A percentile compares a stretch with the other conserved stretches of the same genome.
Evolutionary conservation across 2,329 filamentous ascomycete species (phyloP).

Genomic region (Diaporthe sp.): DNA sequence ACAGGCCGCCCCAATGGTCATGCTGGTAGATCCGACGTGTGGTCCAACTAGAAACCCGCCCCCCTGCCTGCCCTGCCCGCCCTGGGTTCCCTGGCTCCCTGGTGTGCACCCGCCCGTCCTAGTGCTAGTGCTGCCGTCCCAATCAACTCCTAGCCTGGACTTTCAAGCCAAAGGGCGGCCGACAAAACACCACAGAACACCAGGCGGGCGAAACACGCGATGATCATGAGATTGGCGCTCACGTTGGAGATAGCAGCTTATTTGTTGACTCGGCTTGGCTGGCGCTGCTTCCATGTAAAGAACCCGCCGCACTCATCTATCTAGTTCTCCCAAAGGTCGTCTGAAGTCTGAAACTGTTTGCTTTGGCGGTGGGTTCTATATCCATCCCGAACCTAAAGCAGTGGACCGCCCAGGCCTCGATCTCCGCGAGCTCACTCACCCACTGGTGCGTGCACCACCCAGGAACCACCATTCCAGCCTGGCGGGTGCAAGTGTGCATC

Average conservation of each 20-base stretch:
- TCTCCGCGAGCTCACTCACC: not conserved
- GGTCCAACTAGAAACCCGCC: not conserved
- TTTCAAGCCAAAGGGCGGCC: not conserved
- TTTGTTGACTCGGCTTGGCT: not conserved
- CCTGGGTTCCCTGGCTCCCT: too few relatives aligned
- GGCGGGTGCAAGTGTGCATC: not conserved
- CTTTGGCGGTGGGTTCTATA: slow-evolving; percentile 15
- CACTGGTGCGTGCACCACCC: slow-evolving; percentile 1
- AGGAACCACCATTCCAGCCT: slow-evolving; percentile 11
- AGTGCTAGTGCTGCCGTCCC: slow-evolving; percentile 17
- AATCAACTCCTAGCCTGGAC: too few relatives aligned
- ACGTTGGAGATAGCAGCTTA: not conserved
- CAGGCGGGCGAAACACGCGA: slow-evolving; percentile 14
- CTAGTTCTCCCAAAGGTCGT: not conserved
- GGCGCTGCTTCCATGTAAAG: not conserved
- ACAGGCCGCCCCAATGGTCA: slow-evolving; percentile 6
- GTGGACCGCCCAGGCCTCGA: slow-evolving; percentile 16
- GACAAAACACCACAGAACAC: slow-evolving; percentile 17
- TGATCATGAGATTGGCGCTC: not conserved
- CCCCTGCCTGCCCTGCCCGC: not conserved
- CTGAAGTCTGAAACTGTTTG: slow-evolving; percentile 24
- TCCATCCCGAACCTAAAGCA: slow-evolving; percentile 20
- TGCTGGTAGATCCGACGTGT: slow-evolving; percentile 4
- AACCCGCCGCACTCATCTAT: not conserved
- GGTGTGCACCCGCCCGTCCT: too few relatives aligned